Conservation (phyloP, 2,329 filamentous ascomycete genomes). For the Aspergillus sp. region DNA sequence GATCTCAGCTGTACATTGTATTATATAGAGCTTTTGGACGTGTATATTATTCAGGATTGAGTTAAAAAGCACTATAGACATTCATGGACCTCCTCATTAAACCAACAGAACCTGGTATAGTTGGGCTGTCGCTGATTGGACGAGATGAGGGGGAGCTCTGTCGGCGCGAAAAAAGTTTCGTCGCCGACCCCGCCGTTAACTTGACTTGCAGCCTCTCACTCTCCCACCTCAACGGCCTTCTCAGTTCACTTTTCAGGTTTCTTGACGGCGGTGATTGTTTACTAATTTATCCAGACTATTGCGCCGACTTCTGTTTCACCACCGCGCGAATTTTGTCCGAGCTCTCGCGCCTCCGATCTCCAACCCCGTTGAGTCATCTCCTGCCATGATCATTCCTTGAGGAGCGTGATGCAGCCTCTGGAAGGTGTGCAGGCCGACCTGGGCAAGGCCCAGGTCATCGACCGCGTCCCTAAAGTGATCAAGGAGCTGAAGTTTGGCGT, state of each 20-base stretch:
- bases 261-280: not conserved
- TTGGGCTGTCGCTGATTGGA: conserved; percentile 18
- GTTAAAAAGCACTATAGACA: not conserved
- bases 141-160: conserved; percentile 12
- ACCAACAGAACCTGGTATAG: not conserved
- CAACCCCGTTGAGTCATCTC: conserved; percentile 22
- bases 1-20: conserved; percentile 1
- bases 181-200: conserved; percentile 26
- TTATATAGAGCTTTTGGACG: not conserved
- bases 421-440: conserved; percentile 48
- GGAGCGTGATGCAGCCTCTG: conserved; percentile 39
- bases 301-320: not conserved
- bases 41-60: not conserved
- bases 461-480: conserved; percentile 86
- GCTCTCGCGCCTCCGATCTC: conserved; percentile 8
- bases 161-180: conserved; percentile 23
- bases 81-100: not conserved
- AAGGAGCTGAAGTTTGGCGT: conserved; percentile 93
- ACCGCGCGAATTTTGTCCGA: not conserved
- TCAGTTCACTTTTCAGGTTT: not conserved
- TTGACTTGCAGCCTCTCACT: conserved; percentile 20
- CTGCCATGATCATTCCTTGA: conserved; percentile 40
- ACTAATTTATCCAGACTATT: not conserved
- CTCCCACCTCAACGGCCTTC: conserved; percentile 4
- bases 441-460: conserved; percentile 83